Evolutionary conservation across 306 rosid species (phyloP).

Genomic region (Quercus ilex): DNA sequence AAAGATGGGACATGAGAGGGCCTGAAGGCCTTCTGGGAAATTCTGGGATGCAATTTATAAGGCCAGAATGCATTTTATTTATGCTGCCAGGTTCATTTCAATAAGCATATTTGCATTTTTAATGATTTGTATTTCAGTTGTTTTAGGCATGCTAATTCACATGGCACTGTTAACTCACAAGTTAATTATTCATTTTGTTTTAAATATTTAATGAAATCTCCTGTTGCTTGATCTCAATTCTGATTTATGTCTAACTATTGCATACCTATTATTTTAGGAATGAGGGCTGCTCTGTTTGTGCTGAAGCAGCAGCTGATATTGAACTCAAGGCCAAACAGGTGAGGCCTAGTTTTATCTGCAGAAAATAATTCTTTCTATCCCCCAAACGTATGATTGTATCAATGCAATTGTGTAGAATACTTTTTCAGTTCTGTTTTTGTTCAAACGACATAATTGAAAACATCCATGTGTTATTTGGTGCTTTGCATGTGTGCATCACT

Average conservation of each 20-base stretch:
- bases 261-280: slow-evolving; percentile 40
- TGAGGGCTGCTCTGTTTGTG: slow-evolving; percentile 37
- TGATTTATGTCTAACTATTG: slow-evolving; percentile 25
- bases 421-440: neutral
- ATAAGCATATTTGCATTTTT: slow-evolving; percentile 1
- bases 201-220: neutral
- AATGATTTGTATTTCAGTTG: slow-evolving; percentile 9
- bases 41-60: neutral
- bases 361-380: neutral
- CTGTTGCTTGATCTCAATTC: neutral
- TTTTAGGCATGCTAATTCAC: slow-evolving; percentile 7
- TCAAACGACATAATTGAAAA: neutral
- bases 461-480: neutral
- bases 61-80: neutral
- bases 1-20: neutral
- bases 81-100: slow-evolving; percentile 9
- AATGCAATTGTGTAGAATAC: neutral
- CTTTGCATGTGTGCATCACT: neutral
- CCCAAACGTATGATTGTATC: neutral
- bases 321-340: slow-evolving; percentile 68
- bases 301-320: slow-evolving; percentile 39
- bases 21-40: neutral
- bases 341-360: slow-evolving; percentile 16
- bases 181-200: neutral
- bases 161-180: neutral